Evolutionary conservation across 768 basidiomycete genomes (phyloP), one percentile per base, ranked within the genome.

Genomic region (Suillus bovinus): DNA sequence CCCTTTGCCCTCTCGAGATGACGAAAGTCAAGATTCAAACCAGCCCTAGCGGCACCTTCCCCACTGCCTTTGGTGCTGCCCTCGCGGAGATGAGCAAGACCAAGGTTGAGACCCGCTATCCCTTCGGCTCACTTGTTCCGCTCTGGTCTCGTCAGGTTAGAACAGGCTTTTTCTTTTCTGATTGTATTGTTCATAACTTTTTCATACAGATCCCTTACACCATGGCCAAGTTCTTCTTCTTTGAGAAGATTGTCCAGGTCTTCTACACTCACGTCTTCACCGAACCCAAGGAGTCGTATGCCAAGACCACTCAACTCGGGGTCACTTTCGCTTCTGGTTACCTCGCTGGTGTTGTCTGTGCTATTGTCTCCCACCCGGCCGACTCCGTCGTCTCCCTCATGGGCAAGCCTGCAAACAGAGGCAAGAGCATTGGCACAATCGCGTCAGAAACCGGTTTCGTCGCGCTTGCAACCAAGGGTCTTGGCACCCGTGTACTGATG

Each of bases 211-310:
- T 96, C 71, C 95, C 95, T 59, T 97, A 97, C 84, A 97, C 95
- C 71, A 96, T 97, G 94, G 94, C 94, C 82, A 97, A 97, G 80
- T 97, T 97, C 86, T 95, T 87, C 86, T 94, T 93, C 86, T 96
- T 90, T 76, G 93, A 95, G 77, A 88, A 89, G 83, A 90, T 91
- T 68, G 92, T 91, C 74, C 82, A 87, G 71, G 74, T 91, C 69
- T 95, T 96, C 82, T 93, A 93, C 78, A 93, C 90, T 68, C 86
- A 89, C 73, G 90, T 94, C 76, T 89, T 95, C 80, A 84, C 89
- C 44, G 78, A 81, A 61, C 89, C 91, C 70, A 93, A 93, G 77
- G 85, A 89, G 16, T 80, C 84, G 16, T 93, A 93, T 77, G 77
- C 84, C 79, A 89, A 94, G 81, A 76, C 84, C 67, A 95, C 89